These are phyloP conservation scores for Starmerella asiatica DNA, from an alignment of 805 yeast species.

Conservation along the genomic window DNA sequence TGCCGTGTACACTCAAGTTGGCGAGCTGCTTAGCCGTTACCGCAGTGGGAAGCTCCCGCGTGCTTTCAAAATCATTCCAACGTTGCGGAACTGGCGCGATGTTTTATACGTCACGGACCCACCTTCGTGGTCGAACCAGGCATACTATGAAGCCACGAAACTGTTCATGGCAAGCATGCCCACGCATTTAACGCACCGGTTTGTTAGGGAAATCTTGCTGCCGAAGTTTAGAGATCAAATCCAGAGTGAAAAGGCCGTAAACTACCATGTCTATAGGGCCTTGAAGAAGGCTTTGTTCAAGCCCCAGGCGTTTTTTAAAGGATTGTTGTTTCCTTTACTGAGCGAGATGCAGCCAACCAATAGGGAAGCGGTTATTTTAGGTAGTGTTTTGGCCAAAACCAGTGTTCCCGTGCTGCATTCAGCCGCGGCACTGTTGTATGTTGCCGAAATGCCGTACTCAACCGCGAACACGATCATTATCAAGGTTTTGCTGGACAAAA, in stretches of 20 bases:
- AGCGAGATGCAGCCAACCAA: slow-evolving; percentile 71
- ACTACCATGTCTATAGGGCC: slow-evolving; percentile 86
- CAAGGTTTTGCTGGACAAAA: slow-evolving; percentile 78
- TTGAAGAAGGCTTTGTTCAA: slow-evolving; percentile 86
- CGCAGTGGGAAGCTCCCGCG: slow-evolving; percentile 96
- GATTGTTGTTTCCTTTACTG: slow-evolving; percentile 81
- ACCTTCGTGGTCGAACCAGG: slow-evolving; percentile 87
- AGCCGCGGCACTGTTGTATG: slow-evolving; percentile 81
- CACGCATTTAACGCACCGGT: slow-evolving; percentile 78
- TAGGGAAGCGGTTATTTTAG: slow-evolving; percentile 89
- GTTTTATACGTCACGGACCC: slow-evolving; percentile 87
- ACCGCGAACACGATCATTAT: slow-evolving; percentile 88
- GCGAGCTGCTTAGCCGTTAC: slow-evolving; percentile 73
- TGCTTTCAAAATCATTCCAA: slow-evolving; percentile 85
- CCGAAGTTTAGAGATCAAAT: slow-evolving; percentile 32
- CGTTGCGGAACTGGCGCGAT: slow-evolving; percentile 90
- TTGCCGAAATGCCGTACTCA: slow-evolving; percentile 66
- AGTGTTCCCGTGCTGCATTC: slow-evolving; percentile 93
- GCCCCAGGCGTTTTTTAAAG: slow-evolving; percentile 96
- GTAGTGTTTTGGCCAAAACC: slow-evolving; percentile 75
- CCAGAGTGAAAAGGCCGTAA: slow-evolving; percentile 40
- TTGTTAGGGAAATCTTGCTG: slow-evolving; percentile 38
- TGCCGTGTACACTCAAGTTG: slow-evolving; percentile 85
- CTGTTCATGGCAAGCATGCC: slow-evolving; percentile 80
- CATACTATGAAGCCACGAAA: slow-evolving; percentile 87